Conservation (phyloP, 352 stramenopile genomes). For the Peronospora destructor region DNA sequence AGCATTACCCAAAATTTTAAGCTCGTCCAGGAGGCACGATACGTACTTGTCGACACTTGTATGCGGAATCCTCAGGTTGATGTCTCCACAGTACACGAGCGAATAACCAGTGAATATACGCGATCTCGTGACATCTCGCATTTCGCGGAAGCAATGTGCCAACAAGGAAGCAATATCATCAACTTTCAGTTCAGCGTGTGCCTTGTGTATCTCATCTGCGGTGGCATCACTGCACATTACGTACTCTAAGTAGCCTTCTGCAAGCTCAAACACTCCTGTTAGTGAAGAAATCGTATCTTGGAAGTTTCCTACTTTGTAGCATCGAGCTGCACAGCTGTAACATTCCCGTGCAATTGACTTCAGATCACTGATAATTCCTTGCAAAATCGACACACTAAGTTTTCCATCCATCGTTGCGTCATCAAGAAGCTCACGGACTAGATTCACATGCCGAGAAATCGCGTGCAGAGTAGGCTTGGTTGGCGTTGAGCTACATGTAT, state of each 20-base stretch:
- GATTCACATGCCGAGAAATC: conserved; percentile 26
- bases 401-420: conserved; percentile 30
- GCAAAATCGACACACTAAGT: conserved; percentile 21
- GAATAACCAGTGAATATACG: conserved; percentile 40
- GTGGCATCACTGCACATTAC: conserved; percentile 43
- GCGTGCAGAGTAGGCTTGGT: conserved; percentile 5
- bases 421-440: conserved; percentile 33
- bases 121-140: conserved; percentile 23
- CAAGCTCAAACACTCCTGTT: conserved; percentile 39
- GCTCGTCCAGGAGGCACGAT: conserved; percentile 39
- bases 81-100: conserved; percentile 46
- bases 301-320: conserved; percentile 44
- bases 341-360: conserved; percentile 55
- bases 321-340: conserved; percentile 43
- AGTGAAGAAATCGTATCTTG: conserved; percentile 37
- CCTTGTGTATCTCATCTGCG: conserved; percentile 27
- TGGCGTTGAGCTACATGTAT: not conserved
- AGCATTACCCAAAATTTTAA: conserved; percentile 1
- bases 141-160: conserved; percentile 46
- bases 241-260: conserved; percentile 55
- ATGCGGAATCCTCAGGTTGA: conserved; percentile 18
- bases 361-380: conserved; percentile 44
- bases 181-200: conserved; percentile 45
- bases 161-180: conserved; percentile 55
- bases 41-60: conserved; percentile 47